Conservation (phyloP, 345 rosid genomes). For the Gossypium australe region DNA sequence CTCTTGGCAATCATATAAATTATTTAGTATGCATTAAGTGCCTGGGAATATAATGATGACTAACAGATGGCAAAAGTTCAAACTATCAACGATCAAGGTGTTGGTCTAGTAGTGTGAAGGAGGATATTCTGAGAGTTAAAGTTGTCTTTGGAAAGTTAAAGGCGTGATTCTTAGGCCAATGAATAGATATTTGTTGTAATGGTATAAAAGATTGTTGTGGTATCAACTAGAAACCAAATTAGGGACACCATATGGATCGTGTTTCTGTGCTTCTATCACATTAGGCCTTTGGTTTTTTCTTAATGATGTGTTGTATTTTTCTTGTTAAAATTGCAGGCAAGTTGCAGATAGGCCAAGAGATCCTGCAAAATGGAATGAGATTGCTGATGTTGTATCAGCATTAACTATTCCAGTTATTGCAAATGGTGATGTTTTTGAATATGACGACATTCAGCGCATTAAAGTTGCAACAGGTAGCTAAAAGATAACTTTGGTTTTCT, state of each 20-base stretch:
- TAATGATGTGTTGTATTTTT: slow-evolving; percentile 13
- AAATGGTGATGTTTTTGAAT: slow-evolving; percentile 82
- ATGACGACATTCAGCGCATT: too few species aligned
- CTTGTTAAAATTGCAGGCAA: slow-evolving; percentile 30
- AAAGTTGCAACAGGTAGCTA: slow-evolving; percentile 34
- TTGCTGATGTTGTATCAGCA: slow-evolving; percentile 72
- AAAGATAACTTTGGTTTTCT: not conserved
- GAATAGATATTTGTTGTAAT: too few species aligned
- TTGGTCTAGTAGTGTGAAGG: too few species aligned
- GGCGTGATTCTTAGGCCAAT: too few species aligned
- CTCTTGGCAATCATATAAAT: too few species aligned
- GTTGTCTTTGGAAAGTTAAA: too few species aligned
- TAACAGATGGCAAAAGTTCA: too few species aligned
- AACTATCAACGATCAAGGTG: too few species aligned
- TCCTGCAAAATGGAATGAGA: slow-evolving; percentile 91
- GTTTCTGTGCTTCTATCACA: not conserved
- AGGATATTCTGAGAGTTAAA: too few species aligned
- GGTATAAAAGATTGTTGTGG: not conserved
- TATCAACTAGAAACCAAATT: not conserved
- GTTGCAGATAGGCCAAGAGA: slow-evolving; percentile 85
- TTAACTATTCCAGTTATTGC: slow-evolving; percentile 90
- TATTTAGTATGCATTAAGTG: too few species aligned
- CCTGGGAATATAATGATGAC: too few species aligned
- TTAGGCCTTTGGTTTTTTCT: not conserved
- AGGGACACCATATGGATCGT: not conserved